Base-by-base conservation (phyloP, 306 rosid species). In the Cucurbita pepo region DNA sequence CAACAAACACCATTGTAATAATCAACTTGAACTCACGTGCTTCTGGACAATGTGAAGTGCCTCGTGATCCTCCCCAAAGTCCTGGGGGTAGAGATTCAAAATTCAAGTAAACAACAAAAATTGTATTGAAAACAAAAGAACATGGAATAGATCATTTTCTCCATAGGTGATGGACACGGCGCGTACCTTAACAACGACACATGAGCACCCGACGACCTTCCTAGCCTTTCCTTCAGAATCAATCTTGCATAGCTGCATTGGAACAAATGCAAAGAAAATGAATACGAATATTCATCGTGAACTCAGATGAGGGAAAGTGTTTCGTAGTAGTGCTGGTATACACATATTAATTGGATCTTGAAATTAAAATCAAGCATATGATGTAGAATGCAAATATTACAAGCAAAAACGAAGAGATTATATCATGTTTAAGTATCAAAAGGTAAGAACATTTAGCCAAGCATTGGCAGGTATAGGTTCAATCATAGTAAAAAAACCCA, bases 201-300 rank as follows among this genome's bases (percentile, higher is more conserved):
- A 91, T n/a, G 92, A 86, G 81, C 87, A 83, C 30, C 87, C 87
- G 36, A 81, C 85, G 0, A 83, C 85, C 71, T 81, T 83, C 81
- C 87, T 91, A 12, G 97, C 97, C 79, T 91, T 91, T 47, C 97
- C 97, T 77, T 91, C 97, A 0, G 95, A 88, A 69, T 91, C 97
- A 37, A 88, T 87, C 85, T 91, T 91, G 79, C 97, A 88, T 80
- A 91, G 78, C 97, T 87, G 84, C 66, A 76, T 45, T 19, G 19
- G 18, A 44, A 1, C 40, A 21, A 41, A 43, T 12, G 19, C 5
- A 10, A 18, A 66, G 11, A 44, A 19, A 45, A 66, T 66, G 8
- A 44, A 30, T 30, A 2, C 40, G 45, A 1, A 21, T 14, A 30
- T 30, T 30, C 36, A 37, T 18, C 5, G 18, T 2, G 10, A 63